phyloP scores from a whole-genome alignment of 345 rosid genomes.

The Draba incana region DNA sequence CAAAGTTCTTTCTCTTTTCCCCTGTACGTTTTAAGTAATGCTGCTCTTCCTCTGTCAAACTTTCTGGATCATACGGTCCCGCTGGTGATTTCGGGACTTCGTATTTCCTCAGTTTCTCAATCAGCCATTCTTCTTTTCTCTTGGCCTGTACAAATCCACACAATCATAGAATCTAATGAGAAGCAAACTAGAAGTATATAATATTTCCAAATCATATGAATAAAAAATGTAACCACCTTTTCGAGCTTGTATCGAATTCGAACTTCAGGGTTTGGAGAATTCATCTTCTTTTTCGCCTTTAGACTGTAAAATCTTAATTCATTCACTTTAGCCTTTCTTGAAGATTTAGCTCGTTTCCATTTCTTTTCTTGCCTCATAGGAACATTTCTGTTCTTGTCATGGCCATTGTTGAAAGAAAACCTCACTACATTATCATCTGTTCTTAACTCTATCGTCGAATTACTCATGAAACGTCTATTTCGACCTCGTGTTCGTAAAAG shows the following conservation, averaged over 20 bases:
- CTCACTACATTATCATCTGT: conserved; percentile 63
- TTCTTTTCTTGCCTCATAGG: conserved; percentile 46
- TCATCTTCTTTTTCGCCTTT: conserved; percentile 92
- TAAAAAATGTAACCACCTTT: conserved; percentile 66
- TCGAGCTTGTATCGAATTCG: conserved; percentile 89
- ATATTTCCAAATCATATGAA: not conserved
- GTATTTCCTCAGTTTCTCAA: conserved; percentile 83
- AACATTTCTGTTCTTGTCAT: conserved; percentile 27
- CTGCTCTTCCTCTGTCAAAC: conserved; percentile 86
- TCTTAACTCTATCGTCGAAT: conserved; percentile 57
- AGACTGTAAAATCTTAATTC: conserved; percentile 83
- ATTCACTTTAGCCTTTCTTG: conserved; percentile 68
- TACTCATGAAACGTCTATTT: conserved; percentile 50
- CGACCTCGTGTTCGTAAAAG: conserved; percentile 6
- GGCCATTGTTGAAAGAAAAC: conserved; percentile 57
- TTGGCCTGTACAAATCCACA: conserved; percentile 56
- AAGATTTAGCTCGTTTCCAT: conserved; percentile 55
- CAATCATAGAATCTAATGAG: no score
- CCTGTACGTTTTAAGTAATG: conserved; percentile 92
- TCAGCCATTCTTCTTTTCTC: conserved; percentile 86
- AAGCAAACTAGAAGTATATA: not conserved
- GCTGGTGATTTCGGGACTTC: conserved; percentile 59
- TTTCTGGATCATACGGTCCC: conserved; percentile 78
- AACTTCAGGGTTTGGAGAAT: conserved; percentile 94
- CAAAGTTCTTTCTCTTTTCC: conserved; percentile 84